These are phyloP conservation scores for Cryptosporidium baileyi DNA, from an alignment of 169 alveolate species.

Conservation along the genomic window DNA sequence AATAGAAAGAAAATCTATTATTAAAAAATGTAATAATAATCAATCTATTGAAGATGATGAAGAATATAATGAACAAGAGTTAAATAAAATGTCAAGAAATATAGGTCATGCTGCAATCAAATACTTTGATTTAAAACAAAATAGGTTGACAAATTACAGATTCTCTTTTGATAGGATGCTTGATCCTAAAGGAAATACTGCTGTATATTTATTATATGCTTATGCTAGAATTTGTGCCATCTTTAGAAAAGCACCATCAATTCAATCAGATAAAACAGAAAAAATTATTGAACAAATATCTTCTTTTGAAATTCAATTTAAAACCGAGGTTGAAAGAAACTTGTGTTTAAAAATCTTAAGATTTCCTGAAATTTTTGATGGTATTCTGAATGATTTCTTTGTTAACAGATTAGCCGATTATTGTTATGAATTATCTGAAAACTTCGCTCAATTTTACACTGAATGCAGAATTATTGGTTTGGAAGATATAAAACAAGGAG, in stretches of 20 bases:
- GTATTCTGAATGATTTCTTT: slow-evolving; percentile 80
- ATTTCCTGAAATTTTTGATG: slow-evolving; percentile 88
- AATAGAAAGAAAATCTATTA: slow-evolving; percentile 39
- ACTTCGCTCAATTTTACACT: slow-evolving; percentile 92
- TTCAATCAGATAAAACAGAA: slow-evolving; percentile 13
- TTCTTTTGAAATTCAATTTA: slow-evolving; percentile 62
- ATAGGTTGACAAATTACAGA: slow-evolving; percentile 91
- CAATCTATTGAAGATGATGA: slow-evolving; percentile 15
- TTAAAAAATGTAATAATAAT: background rate
- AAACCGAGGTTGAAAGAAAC: slow-evolving; percentile 77
- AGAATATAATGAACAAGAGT: slow-evolving; percentile 53
- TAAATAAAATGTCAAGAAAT: slow-evolving; percentile 87
- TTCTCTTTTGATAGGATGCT: slow-evolving; percentile 97
- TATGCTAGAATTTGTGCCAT: slow-evolving; percentile 95
- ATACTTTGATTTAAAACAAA: slow-evolving; percentile 96
- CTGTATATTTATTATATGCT: slow-evolving; percentile 91
- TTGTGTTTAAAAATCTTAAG: slow-evolving; percentile 82
- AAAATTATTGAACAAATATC: slow-evolving; percentile 72
- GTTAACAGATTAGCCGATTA: slow-evolving; percentile 91
- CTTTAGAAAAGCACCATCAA: slow-evolving; percentile 85
- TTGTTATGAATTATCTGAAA: slow-evolving; percentile 91
- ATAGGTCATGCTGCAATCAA: slow-evolving; percentile 97
- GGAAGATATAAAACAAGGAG: slow-evolving; percentile 77
- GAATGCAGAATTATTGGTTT: slow-evolving; percentile 91
- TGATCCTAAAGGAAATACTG: slow-evolving; percentile 94